These are phyloP conservation scores for Penicillium dipodomyicola DNA, from an alignment of 495 filamentous ascomycete species.

Conservation along the genomic window DNA sequence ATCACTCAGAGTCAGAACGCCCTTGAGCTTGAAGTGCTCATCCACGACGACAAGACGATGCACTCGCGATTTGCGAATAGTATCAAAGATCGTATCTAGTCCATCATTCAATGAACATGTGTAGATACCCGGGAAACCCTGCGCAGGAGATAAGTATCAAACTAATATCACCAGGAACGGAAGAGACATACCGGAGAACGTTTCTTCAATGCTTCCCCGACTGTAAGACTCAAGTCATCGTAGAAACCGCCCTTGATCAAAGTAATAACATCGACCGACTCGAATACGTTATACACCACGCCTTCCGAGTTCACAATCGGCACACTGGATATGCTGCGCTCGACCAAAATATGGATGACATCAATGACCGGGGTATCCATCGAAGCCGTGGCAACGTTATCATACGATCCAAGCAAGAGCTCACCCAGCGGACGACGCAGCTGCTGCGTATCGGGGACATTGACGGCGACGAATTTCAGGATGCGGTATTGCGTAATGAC, in stretches of 20 bases:
- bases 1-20: conserved; percentile 91
- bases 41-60: conserved; percentile 92
- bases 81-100: conserved; percentile 93
- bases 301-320: conserved; percentile 84
- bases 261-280: conserved; percentile 95
- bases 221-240: conserved; percentile 80
- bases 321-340: conserved; percentile 89
- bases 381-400: conserved; percentile 70
- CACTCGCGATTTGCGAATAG: conserved; percentile 89
- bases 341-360: conserved; percentile 91
- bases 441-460: conserved; percentile 85
- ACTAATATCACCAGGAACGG: conserved; percentile 2
- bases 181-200: conserved; percentile 63
- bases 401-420: conserved; percentile 82
- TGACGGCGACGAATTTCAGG: conserved; percentile 97
- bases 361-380: conserved; percentile 96
- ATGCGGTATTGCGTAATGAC: conserved; percentile 98
- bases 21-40: conserved; percentile 77
- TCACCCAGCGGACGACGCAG: conserved; percentile 84
- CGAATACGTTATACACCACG: conserved; percentile 90
- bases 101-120: conserved; percentile 91
- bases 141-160: neutral
- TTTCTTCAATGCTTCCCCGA: conserved; percentile 87
- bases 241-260: conserved; percentile 92
- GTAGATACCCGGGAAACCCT: conserved; percentile 96